A percentile compares a stretch with the other conserved stretches of the same genome.
These are phyloP conservation scores for Nicotiana undulata DNA, from an alignment of 257 asterid species.

Conservation along the genomic window DNA sequence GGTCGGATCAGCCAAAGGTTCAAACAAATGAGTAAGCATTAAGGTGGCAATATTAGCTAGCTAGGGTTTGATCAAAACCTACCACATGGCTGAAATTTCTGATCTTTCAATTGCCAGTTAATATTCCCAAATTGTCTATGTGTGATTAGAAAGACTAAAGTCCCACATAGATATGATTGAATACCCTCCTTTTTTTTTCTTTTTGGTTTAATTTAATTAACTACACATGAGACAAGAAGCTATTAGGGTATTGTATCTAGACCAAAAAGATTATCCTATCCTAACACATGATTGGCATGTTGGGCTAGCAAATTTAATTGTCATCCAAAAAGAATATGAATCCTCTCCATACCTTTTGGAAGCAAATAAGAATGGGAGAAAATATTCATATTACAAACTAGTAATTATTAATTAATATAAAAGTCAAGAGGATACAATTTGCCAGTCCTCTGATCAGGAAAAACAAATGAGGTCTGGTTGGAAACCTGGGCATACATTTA, in stretches of 20 bases:
- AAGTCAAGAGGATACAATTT: not conserved
- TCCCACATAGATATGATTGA: not conserved
- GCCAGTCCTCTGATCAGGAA: not conserved
- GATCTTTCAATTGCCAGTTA: not conserved
- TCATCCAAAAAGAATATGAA: not conserved
- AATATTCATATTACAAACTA: not conserved
- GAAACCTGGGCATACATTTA: not conserved
- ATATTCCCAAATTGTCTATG: not conserved
- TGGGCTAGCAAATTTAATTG: not conserved
- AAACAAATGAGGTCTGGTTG: not conserved
- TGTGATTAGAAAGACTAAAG: not conserved
- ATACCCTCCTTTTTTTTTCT: not conserved
- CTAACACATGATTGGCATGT: not conserved
- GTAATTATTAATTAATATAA: not conserved
- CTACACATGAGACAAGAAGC: not conserved
- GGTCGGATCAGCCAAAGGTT: not conserved
- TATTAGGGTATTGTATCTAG: not conserved
- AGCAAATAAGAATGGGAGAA: constrained; percentile 1
- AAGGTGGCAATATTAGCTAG: not conserved
- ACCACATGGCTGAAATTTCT: not conserved
- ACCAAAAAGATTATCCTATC: not conserved
- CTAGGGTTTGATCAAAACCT: not conserved
- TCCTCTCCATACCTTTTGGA: not conserved
- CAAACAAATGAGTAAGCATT: not conserved
- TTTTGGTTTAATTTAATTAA: not conserved